A percentile compares a stretch with the other conserved stretches of the same genome.
phyloP scores from a whole-genome alignment of 768 basidiomycete species.

The Agaricus blazei region DNA sequence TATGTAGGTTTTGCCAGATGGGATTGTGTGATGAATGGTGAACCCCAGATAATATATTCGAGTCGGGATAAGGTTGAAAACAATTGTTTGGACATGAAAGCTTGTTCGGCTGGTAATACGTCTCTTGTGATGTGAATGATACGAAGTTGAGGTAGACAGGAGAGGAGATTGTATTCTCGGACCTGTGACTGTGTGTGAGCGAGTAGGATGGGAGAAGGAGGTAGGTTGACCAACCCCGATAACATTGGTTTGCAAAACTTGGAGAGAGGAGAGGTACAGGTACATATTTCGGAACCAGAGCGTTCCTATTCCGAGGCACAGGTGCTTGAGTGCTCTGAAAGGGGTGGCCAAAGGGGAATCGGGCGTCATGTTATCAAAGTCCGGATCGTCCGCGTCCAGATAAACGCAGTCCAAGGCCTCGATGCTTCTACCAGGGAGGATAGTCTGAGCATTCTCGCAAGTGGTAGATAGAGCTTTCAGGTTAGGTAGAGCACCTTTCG shows the following conservation, averaged over 20 bases:
- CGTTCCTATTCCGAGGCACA: neutral
- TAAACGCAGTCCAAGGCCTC: slow-evolving; percentile 1
- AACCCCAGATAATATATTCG: slow-evolving; percentile 1
- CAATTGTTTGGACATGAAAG: neutral
- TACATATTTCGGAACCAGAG: slow-evolving; percentile 4
- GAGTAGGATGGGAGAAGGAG: neutral
- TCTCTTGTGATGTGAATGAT: neutral
- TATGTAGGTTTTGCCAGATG: neutral
- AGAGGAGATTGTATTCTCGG: neutral
- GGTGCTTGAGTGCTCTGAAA: neutral
- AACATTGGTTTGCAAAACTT: slow-evolving; percentile 1
- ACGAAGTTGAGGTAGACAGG: neutral
- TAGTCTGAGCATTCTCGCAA: neutral
- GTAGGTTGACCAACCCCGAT: neutral
- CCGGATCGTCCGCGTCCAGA: neutral
- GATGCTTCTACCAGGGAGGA: neutral
- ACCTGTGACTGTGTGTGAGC: neutral
- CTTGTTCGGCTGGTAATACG: neutral
- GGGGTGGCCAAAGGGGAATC: neutral
- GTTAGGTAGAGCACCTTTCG: neutral
- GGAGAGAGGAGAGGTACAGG: neutral
- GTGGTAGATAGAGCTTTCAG: neutral
- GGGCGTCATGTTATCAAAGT: slow-evolving; percentile 1
- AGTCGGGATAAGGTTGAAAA: neutral
- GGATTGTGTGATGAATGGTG: neutral